A percentile compares a stretch with the other conserved stretches of the same genome.
These are phyloP conservation scores for Verruconis gallopava DNA, from an alignment of 2,329 filamentous ascomycete genomes.

Conservation along the genomic window DNA sequence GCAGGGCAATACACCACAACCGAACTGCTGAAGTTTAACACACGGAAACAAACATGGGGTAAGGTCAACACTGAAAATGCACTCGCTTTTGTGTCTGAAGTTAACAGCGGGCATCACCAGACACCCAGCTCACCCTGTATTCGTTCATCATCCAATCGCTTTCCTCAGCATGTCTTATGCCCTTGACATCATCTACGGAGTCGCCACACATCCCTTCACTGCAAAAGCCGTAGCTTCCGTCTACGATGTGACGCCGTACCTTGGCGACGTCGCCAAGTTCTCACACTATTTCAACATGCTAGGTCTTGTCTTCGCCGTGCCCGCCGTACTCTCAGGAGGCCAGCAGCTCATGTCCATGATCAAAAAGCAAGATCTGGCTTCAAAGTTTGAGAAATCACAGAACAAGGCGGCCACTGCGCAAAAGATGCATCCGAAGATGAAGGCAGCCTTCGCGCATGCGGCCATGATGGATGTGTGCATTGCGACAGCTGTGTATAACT, in stretches of 20 bases:
- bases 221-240: conserved; percentile 20
- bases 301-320: conserved; percentile 21
- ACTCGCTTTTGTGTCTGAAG: background rate
- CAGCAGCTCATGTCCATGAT: conserved; percentile 29
- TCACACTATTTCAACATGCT: conserved; percentile 33
- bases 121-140: conserved; percentile 33
- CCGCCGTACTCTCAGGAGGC: conserved; percentile 21
- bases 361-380: conserved; percentile 29
- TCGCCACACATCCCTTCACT: conserved; percentile 21
- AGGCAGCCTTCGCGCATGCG: conserved; percentile 30
- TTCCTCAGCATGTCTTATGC: conserved; percentile 24
- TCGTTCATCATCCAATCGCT: conserved; percentile 35
- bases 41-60: background rate
- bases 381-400: conserved; percentile 12
- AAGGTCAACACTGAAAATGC: background rate
- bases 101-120: conserved; percentile 12
- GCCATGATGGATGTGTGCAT: conserved; percentile 30
- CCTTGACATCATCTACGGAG: conserved; percentile 21
- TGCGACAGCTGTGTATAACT: conserved; percentile 27
- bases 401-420: conserved; percentile 17
- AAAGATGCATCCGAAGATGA: conserved; percentile 28
- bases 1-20: background rate
- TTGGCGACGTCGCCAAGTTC: conserved; percentile 25
- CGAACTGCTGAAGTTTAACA: background rate
- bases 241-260: conserved; percentile 17